Conservation (phyloP, 371 early-diverging fungal genomes). For the Choanephora cucurbitarum region DNA sequence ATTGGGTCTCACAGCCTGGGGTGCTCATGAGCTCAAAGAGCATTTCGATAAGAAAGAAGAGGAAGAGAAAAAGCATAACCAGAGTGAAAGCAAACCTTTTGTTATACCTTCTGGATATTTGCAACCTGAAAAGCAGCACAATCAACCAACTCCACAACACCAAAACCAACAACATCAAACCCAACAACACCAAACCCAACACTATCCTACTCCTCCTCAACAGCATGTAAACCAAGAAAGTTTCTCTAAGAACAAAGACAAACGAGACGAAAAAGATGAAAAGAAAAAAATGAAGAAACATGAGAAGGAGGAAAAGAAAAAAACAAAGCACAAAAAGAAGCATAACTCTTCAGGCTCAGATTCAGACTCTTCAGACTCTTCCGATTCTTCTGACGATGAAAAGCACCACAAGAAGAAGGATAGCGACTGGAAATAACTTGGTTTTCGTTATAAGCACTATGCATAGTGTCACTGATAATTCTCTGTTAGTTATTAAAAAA, state of each 20-base stretch:
- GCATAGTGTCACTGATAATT: no score
- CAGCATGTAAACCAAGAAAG: constrained; percentile 5
- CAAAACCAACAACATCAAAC: constrained; percentile 19
- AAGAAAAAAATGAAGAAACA: constrained; percentile 12
- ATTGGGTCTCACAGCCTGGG: constrained; percentile 29
- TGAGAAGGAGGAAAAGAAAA: constrained; percentile 16
- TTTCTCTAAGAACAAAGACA: constrained; percentile 2
- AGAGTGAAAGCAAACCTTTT: constrained; percentile 13
- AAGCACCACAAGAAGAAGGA: constrained; percentile 18
- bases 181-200: constrained; percentile 8
- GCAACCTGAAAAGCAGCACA: constrained; percentile 4
- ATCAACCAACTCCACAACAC: not conserved
- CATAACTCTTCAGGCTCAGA: constrained; percentile 16
- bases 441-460: not conserved
- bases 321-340: constrained; percentile 1
- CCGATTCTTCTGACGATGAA: constrained; percentile 18
- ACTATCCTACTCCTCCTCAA: not conserved
- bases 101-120: constrained; percentile 1
- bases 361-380: constrained; percentile 22
- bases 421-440: constrained; percentile 12
- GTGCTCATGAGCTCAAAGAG: constrained; percentile 32
- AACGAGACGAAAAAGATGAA: constrained; percentile 3
- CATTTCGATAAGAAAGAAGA: constrained; percentile 26
- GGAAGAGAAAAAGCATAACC: constrained; percentile 15
- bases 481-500: no score